Conservation (phyloP, 2,329 filamentous ascomycete species). For the Ophiostoma perfectum region DNA sequence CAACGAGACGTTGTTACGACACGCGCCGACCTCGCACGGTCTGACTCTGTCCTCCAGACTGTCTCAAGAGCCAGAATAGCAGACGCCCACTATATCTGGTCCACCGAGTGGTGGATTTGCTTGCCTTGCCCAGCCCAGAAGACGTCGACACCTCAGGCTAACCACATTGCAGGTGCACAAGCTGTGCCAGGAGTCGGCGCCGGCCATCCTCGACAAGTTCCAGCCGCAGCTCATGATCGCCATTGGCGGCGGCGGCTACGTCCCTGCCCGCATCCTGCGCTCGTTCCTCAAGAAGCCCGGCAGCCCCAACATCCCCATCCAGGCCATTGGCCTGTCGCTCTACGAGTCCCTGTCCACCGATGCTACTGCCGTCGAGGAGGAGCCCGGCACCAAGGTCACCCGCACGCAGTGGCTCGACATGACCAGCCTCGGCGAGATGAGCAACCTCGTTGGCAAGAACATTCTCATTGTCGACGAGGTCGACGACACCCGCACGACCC, state of each 20-base stretch:
- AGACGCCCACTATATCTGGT: too few relatives aligned
- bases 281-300: conserved; percentile 92
- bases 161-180: conserved; percentile 76
- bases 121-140: background rate
- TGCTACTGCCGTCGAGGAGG: conserved; percentile 56
- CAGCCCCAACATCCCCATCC: conserved; percentile 92
- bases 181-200: conserved; percentile 82
- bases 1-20: too few relatives aligned
- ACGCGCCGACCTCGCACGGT: too few relatives aligned
- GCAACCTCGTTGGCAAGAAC: conserved; percentile 83
- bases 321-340: conserved; percentile 95
- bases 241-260: conserved; percentile 95
- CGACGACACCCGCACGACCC: conserved; percentile 87
- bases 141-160: background rate
- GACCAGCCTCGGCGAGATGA: conserved; percentile 73
- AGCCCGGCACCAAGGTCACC: conserved; percentile 86
- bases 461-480: conserved; percentile 93
- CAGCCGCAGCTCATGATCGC: conserved; percentile 96
- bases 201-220: conserved; percentile 75
- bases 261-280: conserved; percentile 91
- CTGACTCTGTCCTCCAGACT: too few relatives aligned
- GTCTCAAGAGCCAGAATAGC: too few relatives aligned
- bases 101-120: background rate
- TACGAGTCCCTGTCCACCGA: conserved; percentile 73
- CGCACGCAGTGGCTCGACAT: conserved; percentile 98